Evolutionary conservation across 179 eudicot species (phyloP).

Genomic region (Camellia oleifera): DNA sequence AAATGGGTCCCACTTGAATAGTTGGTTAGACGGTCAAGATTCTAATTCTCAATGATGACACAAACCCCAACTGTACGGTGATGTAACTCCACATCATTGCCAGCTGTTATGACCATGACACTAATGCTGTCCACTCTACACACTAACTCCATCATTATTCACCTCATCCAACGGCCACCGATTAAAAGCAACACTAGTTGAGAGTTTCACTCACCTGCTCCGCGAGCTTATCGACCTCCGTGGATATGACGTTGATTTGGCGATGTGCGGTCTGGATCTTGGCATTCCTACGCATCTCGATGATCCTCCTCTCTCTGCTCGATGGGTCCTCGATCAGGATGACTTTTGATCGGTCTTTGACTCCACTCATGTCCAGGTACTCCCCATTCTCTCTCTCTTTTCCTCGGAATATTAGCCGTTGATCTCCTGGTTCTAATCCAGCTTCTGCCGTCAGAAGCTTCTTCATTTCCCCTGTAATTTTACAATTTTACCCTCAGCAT

Average conservation of each 20-base stretch:
- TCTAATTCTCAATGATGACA: background rate
- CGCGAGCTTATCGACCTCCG: slow-evolving; percentile 40
- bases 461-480: slow-evolving; percentile 50
- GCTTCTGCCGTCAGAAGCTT: slow-evolving; percentile 39
- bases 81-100: background rate
- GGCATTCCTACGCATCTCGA: slow-evolving; percentile 43
- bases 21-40: background rate
- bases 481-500: background rate
- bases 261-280: slow-evolving; percentile 22
- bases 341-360: slow-evolving; percentile 49
- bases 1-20: background rate
- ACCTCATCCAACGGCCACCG: background rate
- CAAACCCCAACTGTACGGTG: background rate
- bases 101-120: background rate
- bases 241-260: slow-evolving; percentile 27
- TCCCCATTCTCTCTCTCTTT: slow-evolving; percentile 45
- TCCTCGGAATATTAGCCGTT: slow-evolving; percentile 31
- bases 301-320: slow-evolving; percentile 33
- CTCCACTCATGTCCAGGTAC: slow-evolving; percentile 51
- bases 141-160: background rate
- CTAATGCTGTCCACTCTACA: background rate
- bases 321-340: slow-evolving; percentile 43
- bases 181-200: background rate
- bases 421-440: slow-evolving; percentile 24
- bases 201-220: slow-evolving; percentile 37